Base-by-base conservation (phyloP, 2,329 filamentous ascomycete species). In the Pseudopyricularia cyperi region DNA sequence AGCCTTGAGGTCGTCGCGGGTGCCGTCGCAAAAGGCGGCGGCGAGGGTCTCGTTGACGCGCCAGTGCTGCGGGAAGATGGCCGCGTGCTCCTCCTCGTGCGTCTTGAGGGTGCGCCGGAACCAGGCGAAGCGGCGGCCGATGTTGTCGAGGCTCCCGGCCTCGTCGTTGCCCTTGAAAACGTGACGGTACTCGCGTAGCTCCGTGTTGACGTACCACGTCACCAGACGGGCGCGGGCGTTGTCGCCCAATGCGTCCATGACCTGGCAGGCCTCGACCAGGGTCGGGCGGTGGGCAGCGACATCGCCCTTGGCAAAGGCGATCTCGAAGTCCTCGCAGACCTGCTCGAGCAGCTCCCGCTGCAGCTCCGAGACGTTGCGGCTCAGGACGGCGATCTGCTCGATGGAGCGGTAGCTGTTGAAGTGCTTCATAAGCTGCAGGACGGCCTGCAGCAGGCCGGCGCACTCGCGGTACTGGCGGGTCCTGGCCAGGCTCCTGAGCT, bases 351-450 rank as follows among this genome's bases (percentile, higher is more conserved):
- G 71, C 66, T 96, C 90, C 55, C 90, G 76, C 70, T 98, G 93
- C 57, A 98, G 75, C 60, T 97, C 93, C 6, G 89, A 85, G 34
- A 98, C 93, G 61, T 94, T 95, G 50, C 89, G 82, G 63, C 89
- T 95, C 56, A 98, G 74, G 1, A 87, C 87, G 28, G 93, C 93
- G 51, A 98, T 97, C 74, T 98, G 93, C 65, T 97, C 91, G 60
- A 98, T 97, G 60, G 89, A 95, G 54, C 93, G 77, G 66, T 97
- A 98, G 67, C 88, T 94, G 71, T 95, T 95, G 77, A 98, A 98
- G 69, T 98, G 90, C 58, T 87, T 87, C 87, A 97, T 96, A 46
- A 98, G 82, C 76, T 98, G 93, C 54, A 98, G 79, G 32, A 98
- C 93, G 9, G 93, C 93, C 70, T 95, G 89, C 53, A 98, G 74